Evolutionary conservation across 2,329 filamentous ascomycete species (phyloP).

Genomic region (Calycina marina): DNA sequence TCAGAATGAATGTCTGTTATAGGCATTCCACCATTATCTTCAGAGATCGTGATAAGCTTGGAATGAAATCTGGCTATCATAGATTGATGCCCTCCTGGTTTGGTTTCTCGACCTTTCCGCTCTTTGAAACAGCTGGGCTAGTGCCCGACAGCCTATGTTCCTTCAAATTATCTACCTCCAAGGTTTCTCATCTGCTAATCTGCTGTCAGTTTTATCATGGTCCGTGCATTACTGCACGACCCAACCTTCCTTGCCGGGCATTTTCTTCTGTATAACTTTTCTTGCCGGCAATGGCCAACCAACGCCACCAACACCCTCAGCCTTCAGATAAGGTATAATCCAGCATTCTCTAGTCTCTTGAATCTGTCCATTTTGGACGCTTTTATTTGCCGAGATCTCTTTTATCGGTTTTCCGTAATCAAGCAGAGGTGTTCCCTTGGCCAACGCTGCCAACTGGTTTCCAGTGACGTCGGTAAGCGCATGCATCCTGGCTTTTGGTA

Average conservation of each 20-base stretch:
- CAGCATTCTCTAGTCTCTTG: slow-evolving; percentile 54
- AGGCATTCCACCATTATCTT: no score
- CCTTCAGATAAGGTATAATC: slow-evolving; percentile 64
- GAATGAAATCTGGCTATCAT: background rate
- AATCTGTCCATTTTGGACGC: slow-evolving; percentile 25
- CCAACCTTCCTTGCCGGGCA: slow-evolving; percentile 61
- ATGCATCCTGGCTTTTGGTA: slow-evolving; percentile 74
- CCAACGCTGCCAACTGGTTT: slow-evolving; percentile 61
- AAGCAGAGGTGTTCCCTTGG: slow-evolving; percentile 72
- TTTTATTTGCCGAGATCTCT: slow-evolving; percentile 46
- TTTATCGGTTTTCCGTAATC: slow-evolving; percentile 84
- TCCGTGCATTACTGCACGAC: slow-evolving; percentile 32
- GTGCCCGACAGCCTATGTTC: no score
- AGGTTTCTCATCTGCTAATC: no score
- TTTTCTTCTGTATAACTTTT: slow-evolving; percentile 69
- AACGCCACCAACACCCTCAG: slow-evolving; percentile 48
- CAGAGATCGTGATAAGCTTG: background rate
- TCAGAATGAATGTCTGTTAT: no score
- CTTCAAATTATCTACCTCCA: no score
- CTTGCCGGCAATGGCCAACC: slow-evolving; percentile 80
- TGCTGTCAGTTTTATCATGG: no score
- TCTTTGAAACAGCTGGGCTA: no score
- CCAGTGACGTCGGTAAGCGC: slow-evolving; percentile 68
- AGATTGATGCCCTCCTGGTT: no score
- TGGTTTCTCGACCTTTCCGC: background rate